Evolutionary conservation across 1,284 basidiomycete genomes (phyloP), one percentile per base, ranked within the genome.

Genomic region (Trametes sp.): DNA sequence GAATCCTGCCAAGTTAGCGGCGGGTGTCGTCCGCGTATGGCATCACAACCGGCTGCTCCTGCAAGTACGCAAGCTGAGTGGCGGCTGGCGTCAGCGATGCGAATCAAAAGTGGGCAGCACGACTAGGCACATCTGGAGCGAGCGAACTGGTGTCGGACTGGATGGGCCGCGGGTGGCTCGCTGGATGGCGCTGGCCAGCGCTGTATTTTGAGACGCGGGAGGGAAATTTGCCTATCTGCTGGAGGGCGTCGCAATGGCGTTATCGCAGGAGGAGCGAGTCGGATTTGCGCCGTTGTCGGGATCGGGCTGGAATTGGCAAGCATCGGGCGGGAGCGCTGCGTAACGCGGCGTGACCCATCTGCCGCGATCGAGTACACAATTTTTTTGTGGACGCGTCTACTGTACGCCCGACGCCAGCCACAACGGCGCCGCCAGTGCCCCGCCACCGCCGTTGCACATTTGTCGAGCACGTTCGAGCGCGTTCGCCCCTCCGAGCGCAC

Each of bases 181-280:
- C 21, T 28, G 23, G 21, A 4, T 3, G 33, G 21, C 23, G 36
- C 21, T 28, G 23, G 21, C 1, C 6, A 24, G 21, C 23, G 31
- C 38, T 10, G 36, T 41, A 35, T 31, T 10, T 21, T 4, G 46
- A 28, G 19, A 14, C 21, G 24, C 57, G 57, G 51, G 23, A 26
- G 50, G 42, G 44, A 36, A 9, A 38, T 59, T 46, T 59, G 33
- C 58, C 58, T 60, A 60, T 60, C 58, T 41, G 23, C 38, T 29
- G 10, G 1, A 19, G 44, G 31, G 19, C 23, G 44, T 6, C 23
- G 11, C 13, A 26, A 46, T 46, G 23, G 45, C 45, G 45, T 41
- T 41, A 41, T 36, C 23, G 35, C 16, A 21, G 50, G 4, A 38
- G n/a, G 31, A 14, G 42, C n/a, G 28, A 28, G 42, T 35, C 31